These are phyloP conservation scores for Fusarium dimerum DNA, from an alignment of 2,329 filamentous ascomycete species.

Conservation along the genomic window DNA sequence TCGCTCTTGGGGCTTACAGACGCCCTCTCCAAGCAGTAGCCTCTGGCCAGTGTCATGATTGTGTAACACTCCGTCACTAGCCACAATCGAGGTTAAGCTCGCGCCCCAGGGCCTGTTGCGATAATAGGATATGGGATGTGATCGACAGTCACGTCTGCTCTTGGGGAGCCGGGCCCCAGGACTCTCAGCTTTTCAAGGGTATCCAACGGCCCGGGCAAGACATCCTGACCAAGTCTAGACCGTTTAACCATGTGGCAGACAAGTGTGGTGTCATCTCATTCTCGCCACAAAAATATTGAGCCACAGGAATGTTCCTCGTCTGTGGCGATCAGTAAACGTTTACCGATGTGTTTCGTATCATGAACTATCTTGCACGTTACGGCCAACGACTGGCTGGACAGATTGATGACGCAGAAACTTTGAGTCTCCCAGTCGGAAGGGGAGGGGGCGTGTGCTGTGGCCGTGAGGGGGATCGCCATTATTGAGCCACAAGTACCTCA, in stretches of 20 bases:
- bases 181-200: constrained; percentile 27
- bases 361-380: not conserved
- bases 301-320: constrained; percentile 16
- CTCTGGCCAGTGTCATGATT: constrained; percentile 5
- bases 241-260: constrained; percentile 18
- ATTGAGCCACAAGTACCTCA: constrained; percentile 31
- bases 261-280: constrained; percentile 2
- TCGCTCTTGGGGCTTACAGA: not conserved
- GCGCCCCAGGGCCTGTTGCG: constrained; percentile 14
- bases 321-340: constrained; percentile 4
- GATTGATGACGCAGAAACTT: constrained; percentile 3
- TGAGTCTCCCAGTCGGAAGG: constrained; percentile 4
- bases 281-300: constrained; percentile 21
- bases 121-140: constrained; percentile 4
- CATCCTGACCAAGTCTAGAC: constrained; percentile 3
- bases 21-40: not conserved
- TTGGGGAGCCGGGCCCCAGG: not conserved
- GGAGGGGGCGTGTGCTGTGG: constrained; percentile 20
- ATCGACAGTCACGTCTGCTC: constrained; percentile 12
- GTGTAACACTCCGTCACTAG: constrained; percentile 20
- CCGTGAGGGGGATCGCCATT: constrained; percentile 24
- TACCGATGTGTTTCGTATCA: not conserved
- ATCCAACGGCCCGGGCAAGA: constrained; percentile 23
- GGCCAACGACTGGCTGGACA: constrained; percentile 18
- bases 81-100: constrained; percentile 25